Evolutionary conservation across 2,329 filamentous ascomycete genomes (phyloP).

Genomic region (Arthrinium puccinioides): DNA sequence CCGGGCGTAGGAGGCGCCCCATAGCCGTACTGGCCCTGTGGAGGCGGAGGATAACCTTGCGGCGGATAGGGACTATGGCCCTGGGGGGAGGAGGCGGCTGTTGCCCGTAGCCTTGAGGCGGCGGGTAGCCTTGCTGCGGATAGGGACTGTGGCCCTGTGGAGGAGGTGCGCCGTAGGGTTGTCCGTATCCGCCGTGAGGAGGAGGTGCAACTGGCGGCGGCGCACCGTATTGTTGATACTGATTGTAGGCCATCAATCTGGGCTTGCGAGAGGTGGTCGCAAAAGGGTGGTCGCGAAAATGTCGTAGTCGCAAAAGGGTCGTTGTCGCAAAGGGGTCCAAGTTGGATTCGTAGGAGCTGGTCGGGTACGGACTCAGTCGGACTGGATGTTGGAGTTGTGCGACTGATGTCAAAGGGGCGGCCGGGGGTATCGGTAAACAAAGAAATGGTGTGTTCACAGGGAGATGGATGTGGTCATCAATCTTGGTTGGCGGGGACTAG

Average conservation of each 20-base stretch:
- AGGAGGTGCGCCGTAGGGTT: constrained; percentile 16
- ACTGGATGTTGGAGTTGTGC: background rate
- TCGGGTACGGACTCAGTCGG: background rate
- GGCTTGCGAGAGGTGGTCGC: too few relatives aligned
- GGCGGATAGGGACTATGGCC: constrained; percentile 7
- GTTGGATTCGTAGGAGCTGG: background rate
- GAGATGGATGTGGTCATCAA: too few relatives aligned
- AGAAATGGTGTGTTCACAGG: too few relatives aligned
- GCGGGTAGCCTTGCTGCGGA: constrained; percentile 21
- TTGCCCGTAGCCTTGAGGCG: constrained; percentile 24
- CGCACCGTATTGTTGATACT: constrained; percentile 15
- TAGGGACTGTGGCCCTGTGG: constrained; percentile 18
- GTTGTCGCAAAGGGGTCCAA: background rate
- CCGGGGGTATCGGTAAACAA: background rate
- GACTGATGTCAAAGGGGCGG: background rate
- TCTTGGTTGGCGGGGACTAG: too few relatives aligned
- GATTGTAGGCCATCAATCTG: constrained; percentile 8
- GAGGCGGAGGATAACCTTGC: constrained; percentile 25
- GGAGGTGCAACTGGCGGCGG: constrained; percentile 11
- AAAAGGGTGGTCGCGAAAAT: too few relatives aligned
- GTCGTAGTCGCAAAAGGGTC: background rate
- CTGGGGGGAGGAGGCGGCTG: constrained; percentile 15
- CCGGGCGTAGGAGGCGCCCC: constrained; percentile 28
- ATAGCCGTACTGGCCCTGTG: constrained; percentile 21
- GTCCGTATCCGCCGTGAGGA: constrained; percentile 7